phyloP scores from a whole-genome alignment of 208 protist genomes.

The Trypanosoma scelopori region DNA sequence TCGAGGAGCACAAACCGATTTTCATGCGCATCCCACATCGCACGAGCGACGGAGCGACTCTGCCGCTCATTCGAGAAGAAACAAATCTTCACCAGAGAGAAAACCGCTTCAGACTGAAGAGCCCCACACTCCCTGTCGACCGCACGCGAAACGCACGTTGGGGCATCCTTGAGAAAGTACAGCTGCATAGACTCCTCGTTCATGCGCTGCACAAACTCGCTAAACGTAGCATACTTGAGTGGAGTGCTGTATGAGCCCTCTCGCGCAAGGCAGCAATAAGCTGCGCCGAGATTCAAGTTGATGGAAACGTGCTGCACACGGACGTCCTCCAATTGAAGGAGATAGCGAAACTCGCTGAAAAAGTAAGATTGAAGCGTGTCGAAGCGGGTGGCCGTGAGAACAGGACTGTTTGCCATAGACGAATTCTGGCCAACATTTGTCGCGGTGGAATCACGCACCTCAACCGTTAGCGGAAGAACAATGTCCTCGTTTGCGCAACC shows the following conservation, averaged over 20 bases:
- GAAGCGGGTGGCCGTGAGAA: conserved; percentile 71
- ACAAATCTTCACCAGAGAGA: conserved; percentile 76
- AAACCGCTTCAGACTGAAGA: conserved; percentile 58
- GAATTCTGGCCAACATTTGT: conserved; percentile 31
- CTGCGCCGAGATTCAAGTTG: conserved; percentile 72
- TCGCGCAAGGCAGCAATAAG: conserved; percentile 79
- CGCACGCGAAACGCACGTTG: conserved; percentile 73
- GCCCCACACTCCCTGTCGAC: conserved; percentile 77
- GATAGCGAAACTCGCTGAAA: conserved; percentile 59
- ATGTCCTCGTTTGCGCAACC: conserved; percentile 33
- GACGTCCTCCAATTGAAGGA: conserved; percentile 75
- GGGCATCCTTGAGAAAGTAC: conserved; percentile 84
- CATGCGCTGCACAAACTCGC: conserved; percentile 83
- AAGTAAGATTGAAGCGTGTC: conserved; percentile 71
- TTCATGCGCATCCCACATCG: conserved; percentile 73
- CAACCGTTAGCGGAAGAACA: conserved; percentile 27
- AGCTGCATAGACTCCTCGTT: conserved; percentile 87
- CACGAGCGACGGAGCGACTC: conserved; percentile 67
- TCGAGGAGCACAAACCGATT: conserved; percentile 80
- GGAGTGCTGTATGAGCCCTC: conserved; percentile 74
- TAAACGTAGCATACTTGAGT: conserved; percentile 79
- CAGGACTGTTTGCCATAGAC: conserved; percentile 67
- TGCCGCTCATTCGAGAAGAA: conserved; percentile 87
- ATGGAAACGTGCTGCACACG: conserved; percentile 73
- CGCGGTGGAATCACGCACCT: conserved; percentile 22